Evolutionary conservation across 495 filamentous ascomycete genomes (phyloP).

Genomic region (Hypoxylon trugodes): DNA sequence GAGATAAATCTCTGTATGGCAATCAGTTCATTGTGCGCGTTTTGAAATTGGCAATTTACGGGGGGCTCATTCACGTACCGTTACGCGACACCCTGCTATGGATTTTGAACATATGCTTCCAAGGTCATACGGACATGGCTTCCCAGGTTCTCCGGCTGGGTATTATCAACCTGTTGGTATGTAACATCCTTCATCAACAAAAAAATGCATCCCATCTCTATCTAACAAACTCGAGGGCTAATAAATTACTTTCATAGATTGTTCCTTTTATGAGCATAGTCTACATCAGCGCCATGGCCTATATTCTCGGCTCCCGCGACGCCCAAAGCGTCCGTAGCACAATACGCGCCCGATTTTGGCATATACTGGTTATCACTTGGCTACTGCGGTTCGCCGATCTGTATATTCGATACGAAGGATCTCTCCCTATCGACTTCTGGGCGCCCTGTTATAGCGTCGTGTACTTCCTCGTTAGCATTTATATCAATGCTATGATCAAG

Average conservation of each 20-base stretch:
- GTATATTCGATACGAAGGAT: background rate
- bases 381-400: background rate
- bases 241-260: background rate
- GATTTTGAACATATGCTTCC: background rate
- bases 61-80: background rate
- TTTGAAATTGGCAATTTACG: background rate
- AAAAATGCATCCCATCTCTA: background rate
- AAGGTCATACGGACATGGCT: background rate
- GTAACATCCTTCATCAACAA: background rate
- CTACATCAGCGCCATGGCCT: background rate
- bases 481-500: background rate
- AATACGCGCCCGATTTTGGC: background rate
- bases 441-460: background rate
- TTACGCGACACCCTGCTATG: background rate
- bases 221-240: background rate
- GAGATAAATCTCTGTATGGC: background rate
- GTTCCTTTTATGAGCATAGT: background rate
- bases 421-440: background rate
- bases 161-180: background rate
- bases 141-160: background rate
- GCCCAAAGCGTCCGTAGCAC: background rate
- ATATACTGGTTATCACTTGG: background rate
- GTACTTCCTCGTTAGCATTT: background rate
- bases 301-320: background rate
- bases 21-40: background rate